Evolutionary conservation across 2,329 filamentous ascomycete genomes (phyloP), one percentile per base, ranked within the genome.

Genomic region (Teratosphaeria gauchensis): DNA sequence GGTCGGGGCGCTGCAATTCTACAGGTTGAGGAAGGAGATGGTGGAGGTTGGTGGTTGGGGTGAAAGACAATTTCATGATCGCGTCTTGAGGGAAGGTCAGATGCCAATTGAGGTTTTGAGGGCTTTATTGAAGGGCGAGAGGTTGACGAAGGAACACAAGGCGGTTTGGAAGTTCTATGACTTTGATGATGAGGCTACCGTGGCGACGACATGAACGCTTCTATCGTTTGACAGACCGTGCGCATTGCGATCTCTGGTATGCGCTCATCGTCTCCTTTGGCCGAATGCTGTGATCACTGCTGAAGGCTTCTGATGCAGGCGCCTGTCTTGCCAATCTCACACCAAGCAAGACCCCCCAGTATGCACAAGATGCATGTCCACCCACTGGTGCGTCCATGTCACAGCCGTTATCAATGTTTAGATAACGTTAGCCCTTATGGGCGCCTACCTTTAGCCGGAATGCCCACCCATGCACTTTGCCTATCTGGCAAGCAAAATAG

Each of bases 61-160:
- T 0, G 82, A 84, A 67, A 84, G 80, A 68, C 70, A 76, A 53
- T 84, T 84, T 55, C 81, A 85, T 64, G 81, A 85, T 65, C 64
- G 67, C 2, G 73, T 84, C 2, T 66, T 85, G 62, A 73, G 65
- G 51, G 75, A 76, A 0, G 82, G 82, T 58, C 72, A 76, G 53
- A 82, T 84, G 77, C 79, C 81, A 0, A 77, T 82, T 56, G 81
- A 83, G 69, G 65, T 84, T 60, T 65, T 83, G 35, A 71, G 81
- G 51, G 80, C 80, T 2, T 62, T 82, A 57, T 58, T 84, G 9
- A 66, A 75, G 52, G 70, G 73, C 3, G 65, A 75, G 59, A 71
- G 75, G 16, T 62, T 84, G 24, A 52, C 56, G 16, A 24, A 9
- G 19, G 19, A 54, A 16, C 58, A 59, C 28, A 55, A 59, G 58